Evolutionary conservation across 495 filamentous ascomycete genomes (phyloP), one percentile per base, ranked within the genome.

Genomic region (Xanthoparmelia taractica): DNA sequence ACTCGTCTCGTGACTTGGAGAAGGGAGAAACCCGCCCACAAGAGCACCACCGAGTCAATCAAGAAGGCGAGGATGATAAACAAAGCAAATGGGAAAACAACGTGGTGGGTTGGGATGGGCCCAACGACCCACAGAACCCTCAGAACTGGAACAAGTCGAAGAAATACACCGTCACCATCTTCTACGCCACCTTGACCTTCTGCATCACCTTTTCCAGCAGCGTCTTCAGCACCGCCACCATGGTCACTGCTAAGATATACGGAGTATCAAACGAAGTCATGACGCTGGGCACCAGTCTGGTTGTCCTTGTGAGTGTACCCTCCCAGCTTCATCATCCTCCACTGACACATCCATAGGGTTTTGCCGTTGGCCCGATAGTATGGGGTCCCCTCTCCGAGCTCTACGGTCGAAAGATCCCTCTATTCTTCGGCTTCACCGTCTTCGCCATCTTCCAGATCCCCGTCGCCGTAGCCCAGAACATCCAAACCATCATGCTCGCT

Each of bases 361-460:
- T 79, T 58, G 74, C 76, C 10, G 65, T 78, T 8, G 85, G 83
- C 3, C 85, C 85, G 11, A 63, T 81, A 0, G 62, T 85, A n/a
- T 87, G 78, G 76, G 83, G 78, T 2, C 92, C 92, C 0, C 73
- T 88, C 18, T 92, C 88, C 15, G 92, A 97, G 71, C 75, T 97
- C 29, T 82, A 82, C 65, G 92, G 92, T 65, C 82, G 90, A 47
- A 79, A 78, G 57, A 57, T 59, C 31, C 83, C 83, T 18, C 65
- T 86, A 2, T 77, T 82, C 64, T 57, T 76, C n/a, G 81, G 81
- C 23, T 74, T 79, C 63, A 58, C 75, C 43, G 41, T 75, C 57
- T 84, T 85, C 63, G 71, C 73, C 17, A 76, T 84, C 64, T 85
- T 85, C 67, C 75, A 82, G 56, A 78, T 86, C 27, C 79, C 79